Conservation (phyloP, 345 rosid species). For the Streptanthus diversifolius region DNA sequence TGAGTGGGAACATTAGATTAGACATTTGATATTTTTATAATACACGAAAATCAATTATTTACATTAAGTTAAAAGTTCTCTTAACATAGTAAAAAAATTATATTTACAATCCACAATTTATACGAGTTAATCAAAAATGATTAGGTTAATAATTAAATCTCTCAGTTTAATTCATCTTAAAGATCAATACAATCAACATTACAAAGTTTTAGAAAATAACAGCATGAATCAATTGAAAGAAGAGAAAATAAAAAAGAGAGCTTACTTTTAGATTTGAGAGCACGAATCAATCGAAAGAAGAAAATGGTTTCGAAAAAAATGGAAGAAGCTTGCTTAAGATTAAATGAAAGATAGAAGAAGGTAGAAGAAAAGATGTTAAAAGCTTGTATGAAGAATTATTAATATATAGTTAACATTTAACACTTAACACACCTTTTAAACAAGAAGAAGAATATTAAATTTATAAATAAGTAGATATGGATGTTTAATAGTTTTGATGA, state of each 20-base stretch:
- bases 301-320: background rate
- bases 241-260: background rate
- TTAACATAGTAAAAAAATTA: background rate
- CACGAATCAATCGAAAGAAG: background rate
- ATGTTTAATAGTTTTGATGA: no score
- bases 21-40: no score
- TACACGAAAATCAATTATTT: background rate
- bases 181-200: background rate
- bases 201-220: background rate
- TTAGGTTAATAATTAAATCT: background rate
- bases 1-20: no score
- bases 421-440: background rate
- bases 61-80: background rate
- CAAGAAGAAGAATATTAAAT: background rate
- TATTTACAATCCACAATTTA: background rate
- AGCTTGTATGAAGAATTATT: background rate
- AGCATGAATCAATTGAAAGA: no score
- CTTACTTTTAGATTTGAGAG: slow-evolving; percentile 9
- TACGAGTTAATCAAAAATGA: background rate
- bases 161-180: background rate
- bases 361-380: background rate
- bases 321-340: background rate
- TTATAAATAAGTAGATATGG: no score
- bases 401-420: no score
- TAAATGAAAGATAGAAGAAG: background rate